A percentile compares a stretch with the other conserved stretches of the same genome.
Evolutionary conservation across 2,329 filamentous ascomycete genomes (phyloP).

Genomic region (Hortaea sp.): DNA sequence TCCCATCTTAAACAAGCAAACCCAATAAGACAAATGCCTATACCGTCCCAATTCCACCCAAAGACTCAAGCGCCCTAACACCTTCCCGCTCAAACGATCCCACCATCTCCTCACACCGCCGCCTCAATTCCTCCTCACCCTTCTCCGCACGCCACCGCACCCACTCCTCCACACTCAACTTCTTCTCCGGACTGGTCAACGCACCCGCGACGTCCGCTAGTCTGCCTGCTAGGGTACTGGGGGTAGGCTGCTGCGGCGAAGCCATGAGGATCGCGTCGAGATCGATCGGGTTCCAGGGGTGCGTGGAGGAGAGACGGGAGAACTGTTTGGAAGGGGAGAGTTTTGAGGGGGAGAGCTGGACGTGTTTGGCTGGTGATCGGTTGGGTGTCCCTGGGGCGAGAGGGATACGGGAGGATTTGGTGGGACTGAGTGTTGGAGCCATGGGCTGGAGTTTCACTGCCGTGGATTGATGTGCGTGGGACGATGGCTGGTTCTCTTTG

Average conservation of each 20-base stretch:
- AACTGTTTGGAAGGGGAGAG: slow-evolving; percentile 37
- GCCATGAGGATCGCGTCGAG: slow-evolving; percentile 59
- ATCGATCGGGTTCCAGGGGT: slow-evolving; percentile 64
- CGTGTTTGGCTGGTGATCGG: slow-evolving; percentile 12
- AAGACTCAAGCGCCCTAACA: slow-evolving; percentile 60
- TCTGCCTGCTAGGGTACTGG: slow-evolving; percentile 14
- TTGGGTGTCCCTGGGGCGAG: slow-evolving; percentile 33
- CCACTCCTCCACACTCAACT: slow-evolving; percentile 93
- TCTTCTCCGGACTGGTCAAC: slow-evolving; percentile 66
- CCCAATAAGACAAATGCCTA: not conserved
- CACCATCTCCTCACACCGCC: slow-evolving; percentile 76
- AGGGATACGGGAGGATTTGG: slow-evolving; percentile 30
- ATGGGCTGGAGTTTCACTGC: slow-evolving; percentile 18
- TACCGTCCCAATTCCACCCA: slow-evolving; percentile 52
- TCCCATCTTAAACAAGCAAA: not conserved
- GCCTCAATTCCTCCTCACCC: slow-evolving; percentile 68
- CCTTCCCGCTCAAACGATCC: slow-evolving; percentile 76
- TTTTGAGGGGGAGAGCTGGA: slow-evolving; percentile 3
- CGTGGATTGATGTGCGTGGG: slow-evolving; percentile 18
- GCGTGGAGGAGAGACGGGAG: slow-evolving; percentile 37
- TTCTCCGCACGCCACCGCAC: slow-evolving; percentile 69
- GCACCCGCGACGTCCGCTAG: slow-evolving; percentile 42
- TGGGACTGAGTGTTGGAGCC: slow-evolving; percentile 14
- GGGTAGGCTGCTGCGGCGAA: slow-evolving; percentile 27
- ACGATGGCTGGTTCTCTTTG: slow-evolving; percentile 27